A percentile compares a stretch with the other conserved stretches of the same genome.
Conservation (phyloP, 2,329 filamentous ascomycete species). For the Fulvia fulva region DNA sequence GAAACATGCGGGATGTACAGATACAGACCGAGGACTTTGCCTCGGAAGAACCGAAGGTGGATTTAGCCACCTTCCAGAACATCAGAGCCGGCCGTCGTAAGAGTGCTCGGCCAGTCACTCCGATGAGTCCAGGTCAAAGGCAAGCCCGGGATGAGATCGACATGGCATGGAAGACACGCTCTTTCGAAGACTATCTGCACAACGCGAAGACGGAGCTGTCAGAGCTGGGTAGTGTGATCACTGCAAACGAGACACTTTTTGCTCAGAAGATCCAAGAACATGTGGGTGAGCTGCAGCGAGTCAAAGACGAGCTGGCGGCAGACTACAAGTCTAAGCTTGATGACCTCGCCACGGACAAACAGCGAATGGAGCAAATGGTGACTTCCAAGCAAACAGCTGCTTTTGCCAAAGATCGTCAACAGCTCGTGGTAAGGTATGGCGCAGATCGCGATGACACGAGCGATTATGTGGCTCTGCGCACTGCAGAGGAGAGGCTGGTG, state of each 20-base stretch:
- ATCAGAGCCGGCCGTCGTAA: slow-evolving; percentile 13
- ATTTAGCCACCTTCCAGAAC: slow-evolving; percentile 10
- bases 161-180: slow-evolving; percentile 21
- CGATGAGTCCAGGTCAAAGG: slow-evolving; percentile 14
- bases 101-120: slow-evolving; percentile 11
- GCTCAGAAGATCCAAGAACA: slow-evolving; percentile 36
- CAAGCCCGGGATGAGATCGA: slow-evolving; percentile 20
- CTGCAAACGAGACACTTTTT: slow-evolving; percentile 34
- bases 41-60: slow-evolving; percentile 15
- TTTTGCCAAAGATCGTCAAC: slow-evolving; percentile 32
- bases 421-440: slow-evolving; percentile 30
- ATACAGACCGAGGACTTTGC: slow-evolving; percentile 23
- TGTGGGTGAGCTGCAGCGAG: slow-evolving; percentile 34
- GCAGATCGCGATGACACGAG: slow-evolving; percentile 20
- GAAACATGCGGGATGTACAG: slow-evolving; percentile 16
- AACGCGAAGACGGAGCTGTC: slow-evolving; percentile 32
- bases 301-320: slow-evolving; percentile 32
- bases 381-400: slow-evolving; percentile 29
- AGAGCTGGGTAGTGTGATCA: slow-evolving; percentile 34
- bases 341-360: slow-evolving; percentile 28
- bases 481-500: slow-evolving; percentile 33
- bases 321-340: slow-evolving; percentile 35
- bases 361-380: slow-evolving; percentile 30
- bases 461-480: slow-evolving; percentile 26
- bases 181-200: slow-evolving; percentile 36